Evolutionary conservation across 345 rosid species (phyloP).

Genomic region (Draba incana): DNA sequence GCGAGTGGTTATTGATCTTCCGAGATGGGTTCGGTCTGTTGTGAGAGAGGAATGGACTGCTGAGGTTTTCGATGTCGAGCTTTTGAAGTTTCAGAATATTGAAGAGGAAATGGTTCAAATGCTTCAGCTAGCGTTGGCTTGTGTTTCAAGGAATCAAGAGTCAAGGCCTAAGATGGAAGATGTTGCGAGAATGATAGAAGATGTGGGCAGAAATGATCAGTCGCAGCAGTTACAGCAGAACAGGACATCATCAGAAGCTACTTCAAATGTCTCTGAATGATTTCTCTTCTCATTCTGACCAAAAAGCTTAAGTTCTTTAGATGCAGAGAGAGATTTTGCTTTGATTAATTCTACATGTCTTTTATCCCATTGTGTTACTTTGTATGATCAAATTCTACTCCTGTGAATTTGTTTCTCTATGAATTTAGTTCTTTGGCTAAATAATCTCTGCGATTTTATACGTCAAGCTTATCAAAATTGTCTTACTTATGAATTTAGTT

Average conservation of each 20-base stretch:
- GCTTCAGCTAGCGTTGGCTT: constrained; percentile 76
- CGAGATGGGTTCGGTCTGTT: constrained; percentile 86
- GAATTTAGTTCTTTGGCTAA: not conserved
- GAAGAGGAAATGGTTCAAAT: constrained; percentile 92
- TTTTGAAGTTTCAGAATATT: constrained; percentile 55
- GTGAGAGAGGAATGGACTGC: constrained; percentile 92
- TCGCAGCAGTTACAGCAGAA: constrained; percentile 37
- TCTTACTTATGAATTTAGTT: no score
- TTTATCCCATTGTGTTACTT: not conserved
- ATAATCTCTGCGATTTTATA: no score
- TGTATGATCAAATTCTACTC: constrained; percentile 15
- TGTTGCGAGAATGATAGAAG: constrained; percentile 67
- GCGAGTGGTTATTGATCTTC: constrained; percentile 60
- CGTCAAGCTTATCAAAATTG: no score
- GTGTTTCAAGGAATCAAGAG: constrained; percentile 64
- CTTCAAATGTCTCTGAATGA: constrained; percentile 51
- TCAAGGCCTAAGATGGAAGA: constrained; percentile 68
- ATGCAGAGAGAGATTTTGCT: constrained; percentile 3
- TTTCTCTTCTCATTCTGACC: constrained; percentile 11
- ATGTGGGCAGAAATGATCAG: constrained; percentile 55
- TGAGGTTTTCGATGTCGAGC: constrained; percentile 85
- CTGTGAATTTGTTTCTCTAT: constrained; percentile 20
- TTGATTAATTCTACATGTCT: not conserved
- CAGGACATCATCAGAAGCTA: constrained; percentile 62
- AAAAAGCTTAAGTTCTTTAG: not conserved